These are phyloP conservation scores for Candida maesae DNA, from an alignment of 805 yeast species.

Conservation along the genomic window DNA sequence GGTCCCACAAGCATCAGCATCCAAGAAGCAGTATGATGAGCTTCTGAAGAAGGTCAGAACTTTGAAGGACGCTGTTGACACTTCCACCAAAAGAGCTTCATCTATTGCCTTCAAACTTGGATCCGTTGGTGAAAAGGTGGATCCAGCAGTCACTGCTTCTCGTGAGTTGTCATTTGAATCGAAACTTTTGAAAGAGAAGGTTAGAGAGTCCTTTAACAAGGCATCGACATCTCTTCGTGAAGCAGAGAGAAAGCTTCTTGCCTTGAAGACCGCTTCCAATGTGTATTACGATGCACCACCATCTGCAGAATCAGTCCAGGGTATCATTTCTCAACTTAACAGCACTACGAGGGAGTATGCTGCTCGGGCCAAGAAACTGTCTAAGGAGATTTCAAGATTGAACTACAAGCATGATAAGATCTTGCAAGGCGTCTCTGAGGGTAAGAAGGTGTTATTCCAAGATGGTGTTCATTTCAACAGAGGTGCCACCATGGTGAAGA, in stretches of 20 bases:
- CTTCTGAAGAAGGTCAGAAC: conserved; percentile 3
- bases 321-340: conserved; percentile 17
- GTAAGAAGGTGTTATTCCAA: conserved; percentile 3
- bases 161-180: conserved; percentile 22
- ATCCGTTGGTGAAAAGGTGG: conserved; percentile 6
- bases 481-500: conserved; percentile 15
- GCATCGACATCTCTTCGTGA: conserved; percentile 13
- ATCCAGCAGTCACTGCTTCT: conserved; percentile 9
- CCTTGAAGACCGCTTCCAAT: conserved; percentile 19
- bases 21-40: not conserved
- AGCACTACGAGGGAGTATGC: conserved; percentile 18
- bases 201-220: conserved; percentile 14
- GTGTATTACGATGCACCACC: conserved; percentile 11
- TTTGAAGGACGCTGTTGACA: conserved; percentile 1
- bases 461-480: conserved; percentile 9
- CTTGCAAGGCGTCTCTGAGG: conserved; percentile 9
- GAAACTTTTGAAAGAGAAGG: conserved; percentile 13
- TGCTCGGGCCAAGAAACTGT: conserved; percentile 18
- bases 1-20: not conserved
- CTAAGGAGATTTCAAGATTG: conserved; percentile 19
- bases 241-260: conserved; percentile 18
- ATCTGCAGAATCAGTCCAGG: conserved; percentile 12
- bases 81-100: conserved; percentile 3
- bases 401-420: conserved; percentile 21
- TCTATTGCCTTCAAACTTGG: conserved; percentile 11